Base-by-base conservation (phyloP, 2,329 filamentous ascomycete species). In the Aspergillus puulaauensis region DNA sequence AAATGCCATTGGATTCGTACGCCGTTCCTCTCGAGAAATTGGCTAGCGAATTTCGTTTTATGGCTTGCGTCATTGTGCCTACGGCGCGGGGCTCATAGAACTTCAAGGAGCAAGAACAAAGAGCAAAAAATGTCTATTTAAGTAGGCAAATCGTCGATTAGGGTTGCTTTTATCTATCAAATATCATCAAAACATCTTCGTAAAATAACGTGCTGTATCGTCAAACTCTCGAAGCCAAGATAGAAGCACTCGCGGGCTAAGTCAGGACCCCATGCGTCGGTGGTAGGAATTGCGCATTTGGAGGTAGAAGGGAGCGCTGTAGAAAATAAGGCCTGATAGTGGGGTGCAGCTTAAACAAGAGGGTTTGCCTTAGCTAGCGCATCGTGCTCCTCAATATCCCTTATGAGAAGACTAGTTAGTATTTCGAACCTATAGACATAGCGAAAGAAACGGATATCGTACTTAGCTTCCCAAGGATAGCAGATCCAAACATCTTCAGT, bases 401-500 rank as follows among this genome's bases (percentile, higher is more conserved):
- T 85, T 56, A 59, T 17, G 5, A 4, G 27, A 23, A 19, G 4
- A 48, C 50, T 65, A 51, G 70, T 75, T 61, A 70, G 58, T 24
- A 52, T 54, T 17, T 3, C 24, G 9, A 31, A 9, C 27, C 8
- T 31, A 9, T 31, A 37, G 31, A 46, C 9, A 23, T 7, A 19
- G 56, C 5, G 23, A 31, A 27, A 40, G 11, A 15, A n/a, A 19
- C 12, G 12, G 24, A 7, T 9, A 31, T 79, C 82, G 56, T 79
- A 86, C 82, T 79, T 89, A 44, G 95, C 95, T 80, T 98, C 95
- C 95, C 95, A 99, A 15, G 95, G 95, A 79, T 99, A 99, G 83
- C 91, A 96, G 74, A 98, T 98, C 95, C 95, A 99, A 64, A 92
- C 88, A 77, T 99, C 93, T n/a, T 84, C 85, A 33, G 96, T 90